Base-by-base conservation (phyloP, 2,329 filamentous ascomycete species). In the Neonectria neomacrospora region DNA sequence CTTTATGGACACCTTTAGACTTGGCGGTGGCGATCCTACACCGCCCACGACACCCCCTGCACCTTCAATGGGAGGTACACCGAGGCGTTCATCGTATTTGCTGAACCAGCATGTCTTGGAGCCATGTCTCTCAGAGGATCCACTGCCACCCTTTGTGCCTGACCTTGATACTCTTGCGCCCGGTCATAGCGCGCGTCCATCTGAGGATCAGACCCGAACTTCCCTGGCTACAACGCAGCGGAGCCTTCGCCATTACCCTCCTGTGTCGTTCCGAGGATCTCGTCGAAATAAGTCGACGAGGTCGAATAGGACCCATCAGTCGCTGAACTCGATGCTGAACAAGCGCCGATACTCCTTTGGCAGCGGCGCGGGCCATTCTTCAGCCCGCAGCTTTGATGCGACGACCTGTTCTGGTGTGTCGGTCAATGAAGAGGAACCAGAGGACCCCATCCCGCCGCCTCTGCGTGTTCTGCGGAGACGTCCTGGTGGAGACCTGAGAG, bases 401-500 rank as follows among this genome's bases (percentile, higher is more conserved):
- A 73, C 71, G 5, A 88, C 71, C 8, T 82, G 82, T 45, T 88
- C 87, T 0, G 85, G 80, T 41, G 76, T 70, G 5, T 89, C 87
- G 2, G 79, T 83, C 6, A 82, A 81, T 5, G 73, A 80, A 3
- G 82, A 82, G 0, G 81, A 81, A 7, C 79, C 67, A 7, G 72
- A 64, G 55, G 63, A 67, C 9, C 54, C 82, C 2, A 75, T 83
- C 51, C 83, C 85, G 1, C 79, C 80, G 20, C 87, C 88, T n/a
- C 78, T 86, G 7, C 86, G 89, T 47, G 83, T 90, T 44, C 83
- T 96, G 65, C 85, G 92, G 64, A 83, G 92, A 73, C 85, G 90
- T 14, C 92, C 91, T 7, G 92, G 92, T 51, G 91, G 92, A 34
- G 89, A 95, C 75, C 79, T 96, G 51, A 86, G 90, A 65, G 90